These are phyloP conservation scores for Crithidia sp. DNA, from an alignment of 208 protist genomes.

Conservation along the genomic window DNA sequence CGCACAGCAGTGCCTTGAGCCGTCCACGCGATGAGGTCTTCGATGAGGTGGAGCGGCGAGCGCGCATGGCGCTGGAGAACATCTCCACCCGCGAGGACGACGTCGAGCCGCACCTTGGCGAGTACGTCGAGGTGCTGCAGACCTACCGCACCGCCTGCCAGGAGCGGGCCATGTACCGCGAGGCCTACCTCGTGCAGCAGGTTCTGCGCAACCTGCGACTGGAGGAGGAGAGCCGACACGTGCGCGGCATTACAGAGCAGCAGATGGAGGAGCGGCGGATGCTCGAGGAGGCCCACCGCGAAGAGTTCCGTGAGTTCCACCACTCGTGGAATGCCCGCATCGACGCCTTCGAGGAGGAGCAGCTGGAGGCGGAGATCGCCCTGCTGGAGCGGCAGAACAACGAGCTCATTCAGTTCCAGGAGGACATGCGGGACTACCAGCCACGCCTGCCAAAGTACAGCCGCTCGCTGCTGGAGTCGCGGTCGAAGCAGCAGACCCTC, in stretches of 20 bases:
- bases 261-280: slow-evolving; percentile 86
- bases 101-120: slow-evolving; percentile 43
- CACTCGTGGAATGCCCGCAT: slow-evolving; percentile 87
- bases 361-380: slow-evolving; percentile 76
- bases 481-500: slow-evolving; percentile 83
- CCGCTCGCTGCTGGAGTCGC: slow-evolving; percentile 75
- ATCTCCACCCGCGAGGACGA: slow-evolving; percentile 61
- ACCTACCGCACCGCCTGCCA: slow-evolving; percentile 86
- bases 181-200: slow-evolving; percentile 92
- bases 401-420: slow-evolving; percentile 78
- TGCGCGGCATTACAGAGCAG: slow-evolving; percentile 86
- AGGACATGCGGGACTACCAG: slow-evolving; percentile 65
- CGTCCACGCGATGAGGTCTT: slow-evolving; percentile 41
- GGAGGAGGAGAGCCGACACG: slow-evolving; percentile 90
- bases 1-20: slow-evolving; percentile 14
- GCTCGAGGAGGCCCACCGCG: slow-evolving; percentile 86
- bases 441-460: slow-evolving; percentile 73
- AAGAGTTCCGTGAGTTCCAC: slow-evolving; percentile 90
- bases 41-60: slow-evolving; percentile 58
- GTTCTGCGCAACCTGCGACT: slow-evolving; percentile 87
- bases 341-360: slow-evolving; percentile 85
- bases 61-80: slow-evolving; percentile 70
- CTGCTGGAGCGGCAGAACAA: slow-evolving; percentile 92
- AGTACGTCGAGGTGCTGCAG: slow-evolving; percentile 68
- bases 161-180: slow-evolving; percentile 85